These are phyloP conservation scores for Aulographum hederae DNA, from an alignment of 2,329 filamentous ascomycete genomes.

Conservation along the genomic window DNA sequence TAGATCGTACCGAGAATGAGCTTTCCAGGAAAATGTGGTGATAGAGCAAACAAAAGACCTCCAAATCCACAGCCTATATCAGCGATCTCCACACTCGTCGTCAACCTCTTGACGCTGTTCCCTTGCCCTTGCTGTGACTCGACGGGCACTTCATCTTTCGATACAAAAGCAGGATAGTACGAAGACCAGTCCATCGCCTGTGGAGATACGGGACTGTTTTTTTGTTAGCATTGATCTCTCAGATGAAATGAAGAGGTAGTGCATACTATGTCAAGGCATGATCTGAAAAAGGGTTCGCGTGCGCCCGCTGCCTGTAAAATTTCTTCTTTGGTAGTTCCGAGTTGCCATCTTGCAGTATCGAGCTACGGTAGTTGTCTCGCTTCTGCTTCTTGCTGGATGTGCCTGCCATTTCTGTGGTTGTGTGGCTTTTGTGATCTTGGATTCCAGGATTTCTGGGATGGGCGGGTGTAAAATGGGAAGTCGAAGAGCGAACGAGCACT, in stretches of 20 bases:
- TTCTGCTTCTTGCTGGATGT: constrained; percentile 14
- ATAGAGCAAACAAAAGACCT: constrained; percentile 70
- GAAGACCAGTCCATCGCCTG: constrained; percentile 79
- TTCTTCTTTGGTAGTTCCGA: constrained; percentile 67
- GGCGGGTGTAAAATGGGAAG: no score
- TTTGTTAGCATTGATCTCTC: no score
- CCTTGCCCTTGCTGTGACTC: constrained; percentile 19
- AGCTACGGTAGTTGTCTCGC: constrained; percentile 26
- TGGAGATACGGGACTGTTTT: constrained; percentile 63
- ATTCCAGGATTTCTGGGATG: constrained; percentile 1
- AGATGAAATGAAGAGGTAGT: no score
- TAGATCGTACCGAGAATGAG: constrained; percentile 69
- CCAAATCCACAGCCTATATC: constrained; percentile 97
- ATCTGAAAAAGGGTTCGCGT: constrained; percentile 96
- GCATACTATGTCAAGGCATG: constrained; percentile 70
- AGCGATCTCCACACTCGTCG: constrained; percentile 54
- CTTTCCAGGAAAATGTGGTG: constrained; percentile 62
- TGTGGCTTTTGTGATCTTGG: no score
- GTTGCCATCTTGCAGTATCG: constrained; percentile 17
- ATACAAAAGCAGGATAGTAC: constrained; percentile 70
- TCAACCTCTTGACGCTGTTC: constrained; percentile 7
- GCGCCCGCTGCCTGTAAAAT: constrained; percentile 89
- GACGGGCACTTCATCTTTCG: no score
- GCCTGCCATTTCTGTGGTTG: background rate
- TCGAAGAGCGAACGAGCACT: no score